Evolutionary conservation across 495 filamentous ascomycete genomes (phyloP), one percentile per base, ranked within the genome.

Genomic region (Lophiostoma macrostomum): DNA sequence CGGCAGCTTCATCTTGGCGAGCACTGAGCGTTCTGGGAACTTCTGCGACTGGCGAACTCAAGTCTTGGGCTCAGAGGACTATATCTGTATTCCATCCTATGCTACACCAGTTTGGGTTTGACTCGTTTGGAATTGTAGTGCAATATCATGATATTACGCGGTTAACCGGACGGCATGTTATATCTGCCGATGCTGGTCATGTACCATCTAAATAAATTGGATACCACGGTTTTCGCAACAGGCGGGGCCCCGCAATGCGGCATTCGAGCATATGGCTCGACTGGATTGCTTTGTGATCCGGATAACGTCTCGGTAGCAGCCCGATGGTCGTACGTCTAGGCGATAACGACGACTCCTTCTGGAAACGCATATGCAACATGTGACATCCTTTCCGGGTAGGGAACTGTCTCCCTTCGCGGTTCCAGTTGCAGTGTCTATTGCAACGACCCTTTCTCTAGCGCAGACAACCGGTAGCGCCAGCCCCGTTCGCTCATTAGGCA

Each of bases 181-280:
- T 38, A n/a, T 48, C 30, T 37, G 41, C 50, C 40, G 31, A 25
- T 50, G 13, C 5, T 4, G 45, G 46, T n/a, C 44, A 43, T 35
- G 28, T 30, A 23, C 52, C 22, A 58, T 58, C 53, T 30, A 46
- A 31, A 4, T 36, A 40, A 19, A 53, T 47, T 53, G 25, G 10
- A 13, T 12, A 8, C 4, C 13, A 6, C 6, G 29, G 18, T 4
- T 28, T 46, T 28, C 25, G 16, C 27, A 48, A 30, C 55, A 58
- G 40, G 55, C 55, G 55, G 55, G 55, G 55, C 55, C 55, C 55
- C 55, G 48, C 47, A 19, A 46, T 24, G 44, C 55, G 55, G 55
- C 55, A 46, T 16, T 43, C 29, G 11, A 16, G 43, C 43, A 23
- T 39, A 38, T 25, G 31, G 25, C 42, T 40, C 29, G n/a, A 11